These are phyloP conservation scores for Eremochloa ophiuroides DNA, from an alignment of 176 grass and related monocot species.

Conservation along the genomic window DNA sequence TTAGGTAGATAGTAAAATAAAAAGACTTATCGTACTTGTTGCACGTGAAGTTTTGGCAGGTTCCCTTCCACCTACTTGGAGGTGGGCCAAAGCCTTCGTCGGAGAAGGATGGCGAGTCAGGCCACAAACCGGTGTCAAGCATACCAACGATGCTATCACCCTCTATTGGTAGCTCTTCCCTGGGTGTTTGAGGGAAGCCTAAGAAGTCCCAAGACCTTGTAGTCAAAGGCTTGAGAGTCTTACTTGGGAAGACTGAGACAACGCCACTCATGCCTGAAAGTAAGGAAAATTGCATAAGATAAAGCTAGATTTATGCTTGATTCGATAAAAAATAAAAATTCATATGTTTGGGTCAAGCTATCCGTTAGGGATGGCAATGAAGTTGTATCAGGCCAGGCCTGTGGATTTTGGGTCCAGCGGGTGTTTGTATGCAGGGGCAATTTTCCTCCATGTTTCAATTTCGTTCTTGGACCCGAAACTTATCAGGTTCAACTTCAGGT, in stretches of 20 bases:
- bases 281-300: not conserved
- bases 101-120: conserved; percentile 33
- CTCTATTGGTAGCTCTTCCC: not conserved
- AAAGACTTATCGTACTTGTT: conserved; percentile 13
- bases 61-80: conserved; percentile 40
- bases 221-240: not conserved
- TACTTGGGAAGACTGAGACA: conserved; percentile 41
- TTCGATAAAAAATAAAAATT: not conserved
- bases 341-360: not conserved
- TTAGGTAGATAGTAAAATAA: not conserved
- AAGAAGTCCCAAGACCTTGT: conserved; percentile 62
- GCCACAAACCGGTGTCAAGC: conserved; percentile 48
- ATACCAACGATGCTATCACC: conserved; percentile 44
- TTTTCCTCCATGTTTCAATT: too few species aligned
- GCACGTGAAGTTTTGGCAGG: conserved; percentile 35
- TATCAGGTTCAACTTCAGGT: too few species aligned
- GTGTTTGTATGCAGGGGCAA: not conserved
- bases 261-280: conserved; percentile 22
- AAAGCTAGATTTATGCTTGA: not conserved
- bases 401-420: not conserved
- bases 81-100: conserved; percentile 35
- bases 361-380: not conserved
- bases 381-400: too few species aligned
- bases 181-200: not conserved
- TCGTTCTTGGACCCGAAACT: too few species aligned